These are phyloP conservation scores for Lichenothelia convexa DNA, from an alignment of 495 filamentous ascomycete species.

Conservation along the genomic window DNA sequence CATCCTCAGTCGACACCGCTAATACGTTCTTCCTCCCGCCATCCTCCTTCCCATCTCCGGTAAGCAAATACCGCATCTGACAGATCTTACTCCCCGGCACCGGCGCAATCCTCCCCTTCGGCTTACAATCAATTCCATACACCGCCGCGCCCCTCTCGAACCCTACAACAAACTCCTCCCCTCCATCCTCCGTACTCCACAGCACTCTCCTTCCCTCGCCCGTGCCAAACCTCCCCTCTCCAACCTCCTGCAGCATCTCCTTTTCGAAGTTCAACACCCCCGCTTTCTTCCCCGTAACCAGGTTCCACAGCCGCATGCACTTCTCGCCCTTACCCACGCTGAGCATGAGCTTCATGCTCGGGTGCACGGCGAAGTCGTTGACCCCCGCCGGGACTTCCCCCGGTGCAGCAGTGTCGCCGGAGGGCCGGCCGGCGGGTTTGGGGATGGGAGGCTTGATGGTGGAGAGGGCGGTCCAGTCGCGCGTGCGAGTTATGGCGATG, in stretches of 20 bases:
- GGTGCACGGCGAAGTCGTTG: conserved; percentile 90
- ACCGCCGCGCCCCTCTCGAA: conserved; percentile 77
- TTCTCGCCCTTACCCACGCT: conserved; percentile 75
- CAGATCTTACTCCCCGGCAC: conserved; percentile 61
- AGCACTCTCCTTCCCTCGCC: conserved; percentile 72
- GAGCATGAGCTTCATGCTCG: conserved; percentile 88
- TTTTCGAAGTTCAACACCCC: conserved; percentile 70
- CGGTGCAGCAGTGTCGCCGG: conserved; percentile 73
- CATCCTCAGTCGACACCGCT: conserved; percentile 82
- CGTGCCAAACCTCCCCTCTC: conserved; percentile 48
- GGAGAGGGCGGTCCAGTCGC: conserved; percentile 83
- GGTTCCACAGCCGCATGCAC: conserved; percentile 87
- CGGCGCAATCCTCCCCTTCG: conserved; percentile 52
- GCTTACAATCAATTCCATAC: conserved; percentile 73
- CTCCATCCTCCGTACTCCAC: conserved; percentile 55
- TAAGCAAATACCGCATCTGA: conserved; percentile 52
- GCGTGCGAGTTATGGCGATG: conserved; percentile 65
- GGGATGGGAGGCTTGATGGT: conserved; percentile 79
- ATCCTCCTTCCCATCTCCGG: conserved; percentile 23
- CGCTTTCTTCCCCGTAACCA: conserved; percentile 90
- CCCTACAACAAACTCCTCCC: conserved; percentile 69
- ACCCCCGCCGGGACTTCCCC: conserved; percentile 76
- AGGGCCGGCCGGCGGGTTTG: conserved; percentile 63
- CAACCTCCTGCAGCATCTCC: conserved; percentile 46
- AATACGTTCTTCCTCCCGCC: conserved; percentile 35